These are phyloP conservation scores for Lobosporangium transversale DNA, from an alignment of 192 early-diverging fungal genomes.

Conservation along the genomic window DNA sequence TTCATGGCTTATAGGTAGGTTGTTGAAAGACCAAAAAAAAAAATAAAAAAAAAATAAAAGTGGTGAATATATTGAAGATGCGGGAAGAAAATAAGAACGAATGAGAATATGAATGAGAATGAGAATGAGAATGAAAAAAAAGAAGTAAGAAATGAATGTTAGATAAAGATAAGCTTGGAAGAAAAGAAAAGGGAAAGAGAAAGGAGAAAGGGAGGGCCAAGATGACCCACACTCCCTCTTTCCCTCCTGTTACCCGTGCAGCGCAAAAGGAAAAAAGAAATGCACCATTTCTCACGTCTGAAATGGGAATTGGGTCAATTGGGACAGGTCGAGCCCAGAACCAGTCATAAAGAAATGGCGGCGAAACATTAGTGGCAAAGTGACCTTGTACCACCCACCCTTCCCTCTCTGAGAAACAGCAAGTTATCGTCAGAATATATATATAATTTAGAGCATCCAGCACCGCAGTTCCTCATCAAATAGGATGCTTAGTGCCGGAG, in stretches of 20 bases:
- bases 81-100: neutral
- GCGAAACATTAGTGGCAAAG: too few species aligned
- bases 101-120: neutral
- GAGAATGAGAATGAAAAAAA: neutral
- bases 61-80: neutral
- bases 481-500: too few species aligned
- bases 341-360: too few species aligned
- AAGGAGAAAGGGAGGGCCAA: neutral
- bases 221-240: neutral
- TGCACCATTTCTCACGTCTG: too few species aligned
- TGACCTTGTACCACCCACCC: too few species aligned
- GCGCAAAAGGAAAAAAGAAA: neutral
- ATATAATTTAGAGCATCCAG: too few species aligned
- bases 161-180: neutral
- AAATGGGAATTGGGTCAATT: too few species aligned
- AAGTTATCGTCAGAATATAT: too few species aligned
- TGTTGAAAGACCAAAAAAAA: neutral
- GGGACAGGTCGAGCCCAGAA: too few species aligned
- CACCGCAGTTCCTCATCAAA: too few species aligned
- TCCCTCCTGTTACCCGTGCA: neutral
- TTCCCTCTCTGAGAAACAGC: too few species aligned
- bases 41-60: neutral
- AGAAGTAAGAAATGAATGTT: neutral
- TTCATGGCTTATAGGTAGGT: conserved; percentile 21
- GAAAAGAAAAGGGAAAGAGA: conserved; percentile 13